Evolutionary conservation across 139 green algal genomes (phyloP), one percentile per base, ranked within the genome.

Genomic region (Gonium pectorale): DNA sequence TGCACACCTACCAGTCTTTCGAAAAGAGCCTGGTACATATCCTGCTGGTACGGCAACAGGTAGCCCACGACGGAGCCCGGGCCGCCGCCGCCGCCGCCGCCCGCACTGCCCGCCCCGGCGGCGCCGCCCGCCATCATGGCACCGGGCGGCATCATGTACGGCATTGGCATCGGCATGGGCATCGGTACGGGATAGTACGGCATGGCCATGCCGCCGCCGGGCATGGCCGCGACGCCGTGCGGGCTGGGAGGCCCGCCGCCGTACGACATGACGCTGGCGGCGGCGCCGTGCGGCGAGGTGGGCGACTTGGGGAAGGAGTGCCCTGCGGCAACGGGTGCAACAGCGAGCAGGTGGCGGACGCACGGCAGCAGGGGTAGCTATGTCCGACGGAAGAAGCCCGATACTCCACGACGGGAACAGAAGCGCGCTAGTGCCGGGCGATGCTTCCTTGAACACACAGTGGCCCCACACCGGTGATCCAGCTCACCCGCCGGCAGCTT

Each of bases 31-130:
- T 83, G 70, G 44, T 77, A 67, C 70, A 82, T 73, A 33, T 85
- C 80, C 80, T 79, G 72, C 59, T 90, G 79, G 74, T 88, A 88
- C 29, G 87, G 87, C 49, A 90, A 46, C 60, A 90, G 73, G 81
- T 86, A 90, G 41, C 87, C 87, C 59, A 88, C 69, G 43, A 90
- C 69, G 24, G 62, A 38, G 29, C 59, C 19, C 40, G 40, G 71
- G 79, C 40, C 62, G 79, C 79, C 68, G 46, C 67, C 31, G 19
- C 31, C 62, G 9, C 62, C 9, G 22, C 64, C 64, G 64, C 35
- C 64, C 46, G 2, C 37, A 46, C 40, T 21, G 75, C 74, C 2
- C 62, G 49, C 27, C 31, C 41, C 9, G 29, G 51, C 8, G 40
- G 41, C 29, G 43, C 46, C 29, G 64, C 43, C 64, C 11, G 5